phyloP scores from a whole-genome alignment of 441 rosid species.

The Jatropha multifida region DNA sequence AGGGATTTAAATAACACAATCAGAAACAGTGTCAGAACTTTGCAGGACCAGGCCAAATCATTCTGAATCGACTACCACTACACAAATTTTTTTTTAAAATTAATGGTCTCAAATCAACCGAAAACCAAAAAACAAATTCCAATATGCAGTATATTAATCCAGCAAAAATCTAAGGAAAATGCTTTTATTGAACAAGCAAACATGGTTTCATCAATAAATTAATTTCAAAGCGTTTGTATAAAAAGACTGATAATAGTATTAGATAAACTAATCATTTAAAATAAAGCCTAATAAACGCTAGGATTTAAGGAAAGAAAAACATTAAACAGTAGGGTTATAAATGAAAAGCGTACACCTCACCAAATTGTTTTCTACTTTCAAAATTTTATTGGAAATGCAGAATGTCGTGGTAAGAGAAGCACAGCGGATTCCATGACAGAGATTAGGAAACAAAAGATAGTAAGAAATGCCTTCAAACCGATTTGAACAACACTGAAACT shows the following conservation, averaged over 20 bases:
- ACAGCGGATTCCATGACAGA: not conserved
- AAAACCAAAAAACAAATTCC: no score
- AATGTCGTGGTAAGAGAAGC: not conserved
- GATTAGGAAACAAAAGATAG: not conserved
- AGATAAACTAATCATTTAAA: no score
- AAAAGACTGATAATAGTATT: no score
- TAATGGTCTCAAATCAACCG: not conserved
- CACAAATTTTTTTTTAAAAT: not conserved
- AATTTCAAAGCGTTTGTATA: no score
- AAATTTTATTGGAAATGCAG: not conserved
- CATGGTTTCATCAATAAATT: not conserved
- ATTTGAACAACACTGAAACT: not conserved
- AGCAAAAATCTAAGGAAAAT: not conserved
- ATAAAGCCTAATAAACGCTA: no score
- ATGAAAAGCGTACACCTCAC: not conserved
- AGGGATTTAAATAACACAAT: not conserved
- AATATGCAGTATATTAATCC: not conserved
- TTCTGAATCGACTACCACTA: no score
- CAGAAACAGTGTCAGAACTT: not conserved
- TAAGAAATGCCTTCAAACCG: not conserved
- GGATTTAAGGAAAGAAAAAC: no score
- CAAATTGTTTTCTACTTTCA: not conserved
- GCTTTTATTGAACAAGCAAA: not conserved
- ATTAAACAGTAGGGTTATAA: not conserved
- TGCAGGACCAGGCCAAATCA: not conserved